Percentiles rank a stretch among this genome's conserved stretches.
These are phyloP conservation scores for Eucalyptus pumila DNA, from an alignment of 345 rosid species.

Conservation along the genomic window DNA sequence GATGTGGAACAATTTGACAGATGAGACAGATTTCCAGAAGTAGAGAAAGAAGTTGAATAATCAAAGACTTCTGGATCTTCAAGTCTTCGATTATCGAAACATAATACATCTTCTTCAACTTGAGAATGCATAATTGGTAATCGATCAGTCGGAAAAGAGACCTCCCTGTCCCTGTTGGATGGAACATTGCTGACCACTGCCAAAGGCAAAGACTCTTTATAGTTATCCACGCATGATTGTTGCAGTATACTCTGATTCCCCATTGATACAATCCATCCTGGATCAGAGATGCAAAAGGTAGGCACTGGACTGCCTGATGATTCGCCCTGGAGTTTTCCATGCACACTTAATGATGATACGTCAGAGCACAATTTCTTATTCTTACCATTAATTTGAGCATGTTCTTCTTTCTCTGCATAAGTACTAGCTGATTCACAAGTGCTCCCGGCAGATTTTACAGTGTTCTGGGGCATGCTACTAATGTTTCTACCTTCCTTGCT, in stretches of 20 bases:
- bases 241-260: constrained; percentile 15
- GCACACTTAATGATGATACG: constrained; percentile 23
- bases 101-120: constrained; percentile 51
- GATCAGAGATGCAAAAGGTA: constrained; percentile 17
- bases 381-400: neutral
- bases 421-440: neutral
- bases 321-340: constrained; percentile 14
- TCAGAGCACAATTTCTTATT: neutral
- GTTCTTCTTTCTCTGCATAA: constrained; percentile 1
- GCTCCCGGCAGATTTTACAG: neutral
- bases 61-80: constrained; percentile 47
- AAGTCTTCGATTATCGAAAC: constrained; percentile 43
- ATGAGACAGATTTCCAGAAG: constrained; percentile 20
- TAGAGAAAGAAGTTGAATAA: constrained; percentile 16
- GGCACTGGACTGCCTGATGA: constrained; percentile 6
- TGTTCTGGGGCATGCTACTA: neutral
- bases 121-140: constrained; percentile 5
- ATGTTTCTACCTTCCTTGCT: neutral
- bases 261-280: constrained; percentile 20
- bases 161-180: constrained; percentile 5
- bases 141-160: constrained; percentile 7
- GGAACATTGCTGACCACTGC: constrained; percentile 4
- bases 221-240: constrained; percentile 11
- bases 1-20: constrained; percentile 27
- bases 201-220: constrained; percentile 7